Evolutionary conservation across 768 basidiomycete genomes (phyloP).

Genomic region (Pleurotus citrinopileatus): DNA sequence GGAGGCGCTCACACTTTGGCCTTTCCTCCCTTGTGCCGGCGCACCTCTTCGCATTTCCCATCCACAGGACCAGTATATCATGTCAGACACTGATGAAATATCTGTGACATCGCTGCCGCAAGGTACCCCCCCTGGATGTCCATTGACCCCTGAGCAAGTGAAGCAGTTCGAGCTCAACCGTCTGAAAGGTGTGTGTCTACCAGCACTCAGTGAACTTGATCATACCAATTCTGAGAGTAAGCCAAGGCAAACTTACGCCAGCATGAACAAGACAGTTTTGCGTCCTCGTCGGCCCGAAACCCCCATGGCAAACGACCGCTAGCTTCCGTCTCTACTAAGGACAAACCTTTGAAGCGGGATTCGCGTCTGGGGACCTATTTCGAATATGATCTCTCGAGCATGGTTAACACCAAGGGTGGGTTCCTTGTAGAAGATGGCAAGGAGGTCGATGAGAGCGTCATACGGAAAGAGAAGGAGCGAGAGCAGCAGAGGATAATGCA

Average conservation of each 20-base stretch:
- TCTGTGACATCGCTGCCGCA: conserved; percentile 36
- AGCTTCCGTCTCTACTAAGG: conserved; percentile 48
- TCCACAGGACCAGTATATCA: not conserved
- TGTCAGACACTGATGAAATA: conserved; percentile 22
- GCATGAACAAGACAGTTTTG: conserved; percentile 50
- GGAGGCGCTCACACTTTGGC: no score
- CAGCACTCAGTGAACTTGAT: not conserved
- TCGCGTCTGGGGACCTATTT: conserved; percentile 87
- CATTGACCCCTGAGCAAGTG: conserved; percentile 63
- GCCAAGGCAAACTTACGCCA: conserved; percentile 77
- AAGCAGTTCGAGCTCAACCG: conserved; percentile 78
- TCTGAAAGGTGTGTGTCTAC: conserved; percentile 52
- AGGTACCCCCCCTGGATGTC: conserved; percentile 19
- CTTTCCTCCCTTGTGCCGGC: no score
- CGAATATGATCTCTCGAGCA: conserved; percentile 95
- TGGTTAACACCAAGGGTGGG: conserved; percentile 96
- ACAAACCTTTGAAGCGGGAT: conserved; percentile 63
- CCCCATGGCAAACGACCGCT: conserved; percentile 77
- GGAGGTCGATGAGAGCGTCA: conserved; percentile 72
- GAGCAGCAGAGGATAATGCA: conserved; percentile 77
- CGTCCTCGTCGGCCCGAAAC: conserved; percentile 49
- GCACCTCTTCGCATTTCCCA: no score
- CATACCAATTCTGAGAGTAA: conserved; percentile 22
- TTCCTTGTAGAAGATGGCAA: conserved; percentile 90
- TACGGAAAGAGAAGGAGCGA: conserved; percentile 76